Conservation (phyloP, 805 yeast species). For the Blastobotrys terrestris region DNA sequence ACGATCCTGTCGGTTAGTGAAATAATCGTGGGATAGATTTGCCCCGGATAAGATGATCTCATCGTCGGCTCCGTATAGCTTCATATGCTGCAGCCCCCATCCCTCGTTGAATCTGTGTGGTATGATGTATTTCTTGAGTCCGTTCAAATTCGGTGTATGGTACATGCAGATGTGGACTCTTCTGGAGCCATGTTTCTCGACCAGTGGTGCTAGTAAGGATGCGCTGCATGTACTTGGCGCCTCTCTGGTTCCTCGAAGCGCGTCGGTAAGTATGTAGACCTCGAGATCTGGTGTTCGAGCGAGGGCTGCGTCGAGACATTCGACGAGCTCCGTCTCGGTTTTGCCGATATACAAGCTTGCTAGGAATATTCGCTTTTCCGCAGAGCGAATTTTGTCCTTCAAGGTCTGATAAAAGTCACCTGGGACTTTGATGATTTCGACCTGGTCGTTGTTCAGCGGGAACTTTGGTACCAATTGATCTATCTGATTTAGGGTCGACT, state of each 20-base stretch:
- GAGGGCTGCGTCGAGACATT: constrained; percentile 56
- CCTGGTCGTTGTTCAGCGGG: constrained; percentile 46
- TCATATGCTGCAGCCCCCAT: constrained; percentile 93
- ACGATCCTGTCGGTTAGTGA: constrained; percentile 91
- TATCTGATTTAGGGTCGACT: constrained; percentile 36
- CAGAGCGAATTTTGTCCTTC: constrained; percentile 51
- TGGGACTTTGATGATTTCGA: constrained; percentile 62
- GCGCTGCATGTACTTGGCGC: constrained; percentile 78
- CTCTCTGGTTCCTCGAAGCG: constrained; percentile 88
- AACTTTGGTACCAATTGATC: constrained; percentile 67
- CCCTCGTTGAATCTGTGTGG: constrained; percentile 90
- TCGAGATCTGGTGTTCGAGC: constrained; percentile 50
- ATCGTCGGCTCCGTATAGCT: constrained; percentile 88
- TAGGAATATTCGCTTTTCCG: constrained; percentile 65
- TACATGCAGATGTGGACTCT: constrained; percentile 79
- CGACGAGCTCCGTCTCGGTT: constrained; percentile 67
- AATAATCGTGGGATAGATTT: constrained; percentile 83
- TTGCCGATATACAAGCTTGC: constrained; percentile 86
- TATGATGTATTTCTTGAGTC: constrained; percentile 53
- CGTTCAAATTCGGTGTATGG: constrained; percentile 80
- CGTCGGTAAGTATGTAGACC: constrained; percentile 76
- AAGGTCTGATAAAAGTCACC: constrained; percentile 61
- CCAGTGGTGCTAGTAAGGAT: constrained; percentile 59
- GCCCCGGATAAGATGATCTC: constrained; percentile 89
- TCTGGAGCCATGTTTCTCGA: constrained; percentile 50